Evolutionary conservation across 164 flowering plant genomes (phyloP).

Genomic region (Vitis riparia): DNA sequence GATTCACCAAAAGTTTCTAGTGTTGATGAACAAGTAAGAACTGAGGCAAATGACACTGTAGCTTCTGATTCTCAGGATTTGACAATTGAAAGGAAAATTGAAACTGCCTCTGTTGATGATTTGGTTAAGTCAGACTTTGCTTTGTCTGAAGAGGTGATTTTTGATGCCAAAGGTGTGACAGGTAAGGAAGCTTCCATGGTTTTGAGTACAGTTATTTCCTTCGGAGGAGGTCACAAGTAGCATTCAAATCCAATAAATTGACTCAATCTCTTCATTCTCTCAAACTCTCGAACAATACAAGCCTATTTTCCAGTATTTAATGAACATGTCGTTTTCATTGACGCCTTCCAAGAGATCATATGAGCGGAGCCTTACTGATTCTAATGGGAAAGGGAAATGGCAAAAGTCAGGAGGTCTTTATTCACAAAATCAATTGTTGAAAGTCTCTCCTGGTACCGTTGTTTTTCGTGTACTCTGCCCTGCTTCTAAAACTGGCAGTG

Average conservation of each 20-base stretch:
- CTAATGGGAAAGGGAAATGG: conserved; percentile 63
- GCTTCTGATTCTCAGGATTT: conserved; percentile 31
- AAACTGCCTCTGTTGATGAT: too few species aligned
- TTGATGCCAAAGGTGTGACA: too few species aligned
- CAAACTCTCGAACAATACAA: too few species aligned
- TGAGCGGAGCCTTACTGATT: conserved; percentile 41
- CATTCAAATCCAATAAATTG: too few species aligned
- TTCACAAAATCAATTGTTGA: conserved; percentile 30
- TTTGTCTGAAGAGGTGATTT: too few species aligned
- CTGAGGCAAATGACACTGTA: conserved; percentile 27
- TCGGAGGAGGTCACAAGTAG: too few species aligned
- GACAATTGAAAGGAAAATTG: too few species aligned
- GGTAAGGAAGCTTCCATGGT: too few species aligned
- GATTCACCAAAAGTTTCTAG: conserved; percentile 32
- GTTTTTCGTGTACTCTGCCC: conserved; percentile 77
- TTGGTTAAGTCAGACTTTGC: too few species aligned
- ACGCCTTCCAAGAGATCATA: conserved; percentile 73
- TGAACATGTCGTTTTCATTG: conserved; percentile 54
- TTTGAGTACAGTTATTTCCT: too few species aligned
- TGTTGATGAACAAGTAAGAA: conserved; percentile 25
- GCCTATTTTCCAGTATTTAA: background rate
- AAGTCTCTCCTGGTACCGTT: conserved; percentile 25
- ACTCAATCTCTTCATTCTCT: too few species aligned
- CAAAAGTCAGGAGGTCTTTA: conserved; percentile 36
- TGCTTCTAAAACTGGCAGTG: conserved; percentile 50